phyloP scores from a whole-genome alignment of 192 early-diverging fungal species.

The Coemansia sp. region DNA sequence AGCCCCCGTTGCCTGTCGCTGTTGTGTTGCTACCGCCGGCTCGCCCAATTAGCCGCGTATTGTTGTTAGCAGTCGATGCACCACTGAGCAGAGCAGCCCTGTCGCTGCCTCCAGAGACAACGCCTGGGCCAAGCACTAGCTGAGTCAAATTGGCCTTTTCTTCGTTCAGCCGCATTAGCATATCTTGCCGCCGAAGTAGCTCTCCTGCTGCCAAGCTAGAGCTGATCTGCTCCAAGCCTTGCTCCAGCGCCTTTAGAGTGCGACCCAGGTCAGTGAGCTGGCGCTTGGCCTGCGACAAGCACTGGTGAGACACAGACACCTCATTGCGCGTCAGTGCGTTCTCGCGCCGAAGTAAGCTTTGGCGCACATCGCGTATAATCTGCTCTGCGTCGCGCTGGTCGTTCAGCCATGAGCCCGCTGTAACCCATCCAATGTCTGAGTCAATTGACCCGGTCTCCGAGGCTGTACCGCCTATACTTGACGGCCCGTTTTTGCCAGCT shows the following conservation, averaged over 20 bases:
- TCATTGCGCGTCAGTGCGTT: conserved; percentile 75
- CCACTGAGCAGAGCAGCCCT: conserved; percentile 38
- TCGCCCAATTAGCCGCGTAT: conserved; percentile 34
- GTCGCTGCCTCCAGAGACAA: conserved; percentile 30
- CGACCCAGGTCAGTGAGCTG: conserved; percentile 62
- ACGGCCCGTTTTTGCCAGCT: conserved; percentile 43
- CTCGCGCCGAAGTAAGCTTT: conserved; percentile 73
- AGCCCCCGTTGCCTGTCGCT: background rate
- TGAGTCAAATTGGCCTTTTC: conserved; percentile 69
- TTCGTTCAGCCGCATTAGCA: conserved; percentile 73
- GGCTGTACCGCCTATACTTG: conserved; percentile 18
- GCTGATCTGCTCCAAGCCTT: conserved; percentile 51
- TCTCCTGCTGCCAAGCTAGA: conserved; percentile 66
- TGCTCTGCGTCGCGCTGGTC: conserved; percentile 69
- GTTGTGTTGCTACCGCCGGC: conserved; percentile 28
- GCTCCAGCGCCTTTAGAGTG: conserved; percentile 58
- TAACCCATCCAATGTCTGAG: conserved; percentile 55
- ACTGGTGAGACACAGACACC: conserved; percentile 77
- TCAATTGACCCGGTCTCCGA: conserved; percentile 42
- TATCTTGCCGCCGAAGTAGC: conserved; percentile 75
- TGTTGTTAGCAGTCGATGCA: conserved; percentile 21
- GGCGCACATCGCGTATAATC: conserved; percentile 71
- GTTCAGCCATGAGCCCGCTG: conserved; percentile 81
- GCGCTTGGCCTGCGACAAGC: conserved; percentile 78
- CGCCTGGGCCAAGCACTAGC: conserved; percentile 57